phyloP scores from a whole-genome alignment of 1,284 basidiomycete genomes.

The Pterula multifida region DNA sequence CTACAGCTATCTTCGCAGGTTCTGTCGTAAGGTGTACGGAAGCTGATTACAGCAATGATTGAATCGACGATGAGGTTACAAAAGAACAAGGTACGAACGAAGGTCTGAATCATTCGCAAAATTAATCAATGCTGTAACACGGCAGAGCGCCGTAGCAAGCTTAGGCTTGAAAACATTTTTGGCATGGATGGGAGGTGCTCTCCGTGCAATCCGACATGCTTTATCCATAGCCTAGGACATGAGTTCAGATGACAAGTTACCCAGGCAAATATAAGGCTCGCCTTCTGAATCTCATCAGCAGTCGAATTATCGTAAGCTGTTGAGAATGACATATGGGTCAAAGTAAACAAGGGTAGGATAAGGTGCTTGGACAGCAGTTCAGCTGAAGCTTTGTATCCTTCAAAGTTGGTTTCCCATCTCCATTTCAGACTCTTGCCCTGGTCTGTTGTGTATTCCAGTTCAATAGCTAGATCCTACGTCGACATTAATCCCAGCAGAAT shows the following conservation, averaged over 20 bases:
- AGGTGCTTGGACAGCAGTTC: conserved; percentile 65
- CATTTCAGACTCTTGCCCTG: conserved; percentile 44
- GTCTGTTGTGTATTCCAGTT: conserved; percentile 28
- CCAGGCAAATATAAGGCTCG: conserved; percentile 1
- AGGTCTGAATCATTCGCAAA: neutral
- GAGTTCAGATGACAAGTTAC: conserved; percentile 2
- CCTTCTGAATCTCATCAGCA: conserved; percentile 54
- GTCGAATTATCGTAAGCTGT: conserved; percentile 43
- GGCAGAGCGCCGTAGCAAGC: neutral
- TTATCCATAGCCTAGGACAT: conserved; percentile 1
- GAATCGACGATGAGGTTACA: neutral
- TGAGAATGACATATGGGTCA: conserved; percentile 52
- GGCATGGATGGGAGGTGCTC: neutral
- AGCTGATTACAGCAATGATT: neutral
- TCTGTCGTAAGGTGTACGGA: neutral
- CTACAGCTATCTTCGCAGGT: too few relatives aligned
- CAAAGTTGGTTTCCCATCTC: conserved; percentile 61
- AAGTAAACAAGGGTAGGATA: conserved; percentile 60
- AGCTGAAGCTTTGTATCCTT: conserved; percentile 51
- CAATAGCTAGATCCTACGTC: conserved; percentile 51
- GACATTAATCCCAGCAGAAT: too few relatives aligned
- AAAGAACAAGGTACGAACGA: neutral
- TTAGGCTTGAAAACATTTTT: neutral
- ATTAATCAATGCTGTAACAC: neutral
- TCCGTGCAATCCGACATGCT: conserved; percentile 4